phyloP scores from a whole-genome alignment of 169 alveolate species.

The Cryptosporidium ubiquitum region DNA sequence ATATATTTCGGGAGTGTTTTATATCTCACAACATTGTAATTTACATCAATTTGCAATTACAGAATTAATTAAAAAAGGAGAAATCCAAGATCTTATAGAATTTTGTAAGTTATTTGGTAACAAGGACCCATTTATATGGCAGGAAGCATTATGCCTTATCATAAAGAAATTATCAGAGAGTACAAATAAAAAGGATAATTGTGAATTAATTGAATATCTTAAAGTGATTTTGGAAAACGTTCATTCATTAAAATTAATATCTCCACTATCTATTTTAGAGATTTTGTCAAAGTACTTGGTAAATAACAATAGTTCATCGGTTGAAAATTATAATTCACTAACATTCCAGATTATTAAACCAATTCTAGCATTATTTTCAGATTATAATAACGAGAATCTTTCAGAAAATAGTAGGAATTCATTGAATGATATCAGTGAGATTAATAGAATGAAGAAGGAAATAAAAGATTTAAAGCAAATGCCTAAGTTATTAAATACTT shows the following conservation, averaged over 20 bases:
- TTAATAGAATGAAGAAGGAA: slow-evolving; percentile 32
- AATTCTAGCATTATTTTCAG: neutral
- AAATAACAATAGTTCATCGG: neutral
- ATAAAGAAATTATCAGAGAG: slow-evolving; percentile 25
- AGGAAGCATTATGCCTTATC: slow-evolving; percentile 27
- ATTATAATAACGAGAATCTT: neutral
- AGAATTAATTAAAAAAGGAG: slow-evolving; percentile 21
- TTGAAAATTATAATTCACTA: slow-evolving; percentile 2
- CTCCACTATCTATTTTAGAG: slow-evolving; percentile 68
- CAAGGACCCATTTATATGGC: slow-evolving; percentile 58
- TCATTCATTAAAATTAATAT: slow-evolving; percentile 1
- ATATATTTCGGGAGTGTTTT: slow-evolving; percentile 32
- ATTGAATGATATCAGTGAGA: slow-evolving; percentile 22
- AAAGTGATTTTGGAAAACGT: slow-evolving; percentile 23
- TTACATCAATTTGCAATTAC: slow-evolving; percentile 55
- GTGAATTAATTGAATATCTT: slow-evolving; percentile 6
- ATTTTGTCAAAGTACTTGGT: slow-evolving; percentile 37
- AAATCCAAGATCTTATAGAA: slow-evolving; percentile 50
- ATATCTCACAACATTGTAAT: slow-evolving; percentile 43
- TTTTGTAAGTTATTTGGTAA: slow-evolving; percentile 53
- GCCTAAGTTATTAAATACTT: slow-evolving; percentile 31
- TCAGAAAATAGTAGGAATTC: slow-evolving; percentile 27
- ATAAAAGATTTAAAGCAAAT: slow-evolving; percentile 3
- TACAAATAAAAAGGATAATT: neutral
- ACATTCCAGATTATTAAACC: slow-evolving; percentile 32